These are phyloP conservation scores for Colletotrichum spaethianum DNA, from an alignment of 2,329 filamentous ascomycete species.

Conservation along the genomic window DNA sequence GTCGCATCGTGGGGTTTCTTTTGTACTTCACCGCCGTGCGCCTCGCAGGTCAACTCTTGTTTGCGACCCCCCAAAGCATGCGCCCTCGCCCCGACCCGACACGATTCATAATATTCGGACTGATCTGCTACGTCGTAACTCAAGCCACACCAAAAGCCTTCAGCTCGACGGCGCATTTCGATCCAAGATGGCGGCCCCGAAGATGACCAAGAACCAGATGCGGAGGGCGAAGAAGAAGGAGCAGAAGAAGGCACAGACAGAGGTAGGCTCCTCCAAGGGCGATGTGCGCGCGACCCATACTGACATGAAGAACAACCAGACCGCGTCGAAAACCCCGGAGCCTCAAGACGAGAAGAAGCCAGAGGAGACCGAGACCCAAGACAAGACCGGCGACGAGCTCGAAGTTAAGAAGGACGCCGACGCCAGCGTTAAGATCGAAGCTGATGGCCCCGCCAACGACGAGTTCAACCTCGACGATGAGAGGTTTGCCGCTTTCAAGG, in stretches of 20 bases:
- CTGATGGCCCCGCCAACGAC: constrained; percentile 69
- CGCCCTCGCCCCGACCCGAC: constrained; percentile 52
- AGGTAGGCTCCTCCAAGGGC: constrained; percentile 55
- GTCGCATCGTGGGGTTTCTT: not conserved
- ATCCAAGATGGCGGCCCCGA: constrained; percentile 73
- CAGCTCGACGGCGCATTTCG: constrained; percentile 39
- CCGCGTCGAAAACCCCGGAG: constrained; percentile 42
- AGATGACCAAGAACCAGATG: constrained; percentile 95
- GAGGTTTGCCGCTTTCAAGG: constrained; percentile 86
- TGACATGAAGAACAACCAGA: constrained; percentile 19
- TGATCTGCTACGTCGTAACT: constrained; percentile 54
- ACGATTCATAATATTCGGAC: constrained; percentile 52
- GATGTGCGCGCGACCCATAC: not conserved
- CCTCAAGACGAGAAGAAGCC: constrained; percentile 47
- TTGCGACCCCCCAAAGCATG: constrained; percentile 33
- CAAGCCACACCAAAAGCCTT: constrained; percentile 45
- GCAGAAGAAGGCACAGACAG: constrained; percentile 78
- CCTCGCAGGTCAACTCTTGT: not conserved
- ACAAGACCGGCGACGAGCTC: constrained; percentile 53
- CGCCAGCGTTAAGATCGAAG: constrained; percentile 52
- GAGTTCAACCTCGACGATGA: constrained; percentile 81
- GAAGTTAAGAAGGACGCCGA: constrained; percentile 59
- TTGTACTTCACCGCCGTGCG: not conserved
- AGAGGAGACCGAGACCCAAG: constrained; percentile 44
- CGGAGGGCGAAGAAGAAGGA: constrained; percentile 95